A percentile compares a stretch with the other conserved stretches of the same genome.
phyloP scores from a whole-genome alignment of 345 rosid genomes.

The Syzygium grande region DNA sequence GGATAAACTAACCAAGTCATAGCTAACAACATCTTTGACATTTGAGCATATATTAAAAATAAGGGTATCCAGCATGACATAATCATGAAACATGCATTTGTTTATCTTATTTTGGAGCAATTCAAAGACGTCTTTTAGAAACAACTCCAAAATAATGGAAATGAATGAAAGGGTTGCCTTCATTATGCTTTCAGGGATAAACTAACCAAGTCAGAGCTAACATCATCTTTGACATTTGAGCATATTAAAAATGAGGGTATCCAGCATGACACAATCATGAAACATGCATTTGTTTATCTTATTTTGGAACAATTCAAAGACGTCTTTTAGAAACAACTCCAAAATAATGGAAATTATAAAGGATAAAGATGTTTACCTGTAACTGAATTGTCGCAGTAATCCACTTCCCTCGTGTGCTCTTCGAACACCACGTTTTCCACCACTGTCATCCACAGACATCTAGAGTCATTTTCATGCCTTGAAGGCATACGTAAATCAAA shows the following conservation, averaged over 20 bases:
- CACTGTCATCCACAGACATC: conserved; percentile 35
- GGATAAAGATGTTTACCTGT: conserved; percentile 41
- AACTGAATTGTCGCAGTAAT: conserved; percentile 76
- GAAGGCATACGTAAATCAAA: background rate
- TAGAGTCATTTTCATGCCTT: background rate
- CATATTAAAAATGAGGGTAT: background rate
- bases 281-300: background rate
- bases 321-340: background rate
- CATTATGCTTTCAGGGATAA: background rate
- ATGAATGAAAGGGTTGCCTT: background rate
- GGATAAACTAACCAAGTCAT: background rate
- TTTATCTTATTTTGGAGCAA: background rate
- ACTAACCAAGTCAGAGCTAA: background rate
- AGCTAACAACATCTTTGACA: background rate
- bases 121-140: background rate
- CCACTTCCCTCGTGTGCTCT: conserved; percentile 86
- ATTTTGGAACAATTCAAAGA: background rate
- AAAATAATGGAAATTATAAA: background rate
- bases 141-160: background rate
- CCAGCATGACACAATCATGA: background rate
- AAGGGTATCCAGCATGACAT: background rate
- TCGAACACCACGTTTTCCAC: conserved; percentile 95
- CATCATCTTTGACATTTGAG: background rate
- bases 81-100: background rate
- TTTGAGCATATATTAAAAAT: background rate